Evolutionary conservation across 805 yeast species (phyloP).

Genomic region (Schizosaccharomyces osmophilus): DNA sequence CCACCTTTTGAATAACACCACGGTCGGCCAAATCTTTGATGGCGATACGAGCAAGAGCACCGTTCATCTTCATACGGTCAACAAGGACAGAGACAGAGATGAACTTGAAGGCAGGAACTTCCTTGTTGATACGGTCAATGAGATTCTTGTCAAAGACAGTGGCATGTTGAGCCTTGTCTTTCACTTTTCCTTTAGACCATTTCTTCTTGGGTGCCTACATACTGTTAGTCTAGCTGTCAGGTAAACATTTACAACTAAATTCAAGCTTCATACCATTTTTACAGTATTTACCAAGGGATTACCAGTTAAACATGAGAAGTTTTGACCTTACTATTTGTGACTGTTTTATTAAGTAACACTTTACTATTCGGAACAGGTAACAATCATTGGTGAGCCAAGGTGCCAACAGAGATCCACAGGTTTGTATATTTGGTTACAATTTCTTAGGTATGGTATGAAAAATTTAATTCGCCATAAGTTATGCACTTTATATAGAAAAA

Average conservation of each 20-base stretch:
- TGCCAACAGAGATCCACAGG: too few species aligned
- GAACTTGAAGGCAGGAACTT: conserved; percentile 95
- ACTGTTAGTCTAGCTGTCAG: background rate
- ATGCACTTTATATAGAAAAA: too few species aligned
- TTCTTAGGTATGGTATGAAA: too few species aligned
- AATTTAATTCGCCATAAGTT: too few species aligned
- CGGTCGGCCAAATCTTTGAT: conserved; percentile 82
- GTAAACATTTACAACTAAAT: background rate
- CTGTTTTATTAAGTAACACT: too few species aligned
- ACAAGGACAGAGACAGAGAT: conserved; percentile 94
- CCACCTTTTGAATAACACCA: conserved; percentile 84
- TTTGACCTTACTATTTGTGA: too few species aligned
- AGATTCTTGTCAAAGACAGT: conserved; percentile 93
- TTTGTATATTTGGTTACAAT: too few species aligned
- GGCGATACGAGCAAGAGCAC: conserved; percentile 96
- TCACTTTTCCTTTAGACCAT: conserved; percentile 99
- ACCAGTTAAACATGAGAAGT: too few species aligned
- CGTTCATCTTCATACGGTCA: conserved; percentile 97
- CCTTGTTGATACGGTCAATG: conserved; percentile 97
- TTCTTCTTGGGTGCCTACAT: conserved; percentile 45
- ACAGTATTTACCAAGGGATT: too few species aligned
- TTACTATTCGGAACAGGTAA: too few species aligned
- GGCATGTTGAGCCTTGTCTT: conserved; percentile 98
- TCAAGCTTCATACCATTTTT: too few species aligned
- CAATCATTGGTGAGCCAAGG: too few species aligned